These are phyloP conservation scores for Ogataea paradorogensis DNA, from an alignment of 805 yeast species.

Conservation along the genomic window DNA sequence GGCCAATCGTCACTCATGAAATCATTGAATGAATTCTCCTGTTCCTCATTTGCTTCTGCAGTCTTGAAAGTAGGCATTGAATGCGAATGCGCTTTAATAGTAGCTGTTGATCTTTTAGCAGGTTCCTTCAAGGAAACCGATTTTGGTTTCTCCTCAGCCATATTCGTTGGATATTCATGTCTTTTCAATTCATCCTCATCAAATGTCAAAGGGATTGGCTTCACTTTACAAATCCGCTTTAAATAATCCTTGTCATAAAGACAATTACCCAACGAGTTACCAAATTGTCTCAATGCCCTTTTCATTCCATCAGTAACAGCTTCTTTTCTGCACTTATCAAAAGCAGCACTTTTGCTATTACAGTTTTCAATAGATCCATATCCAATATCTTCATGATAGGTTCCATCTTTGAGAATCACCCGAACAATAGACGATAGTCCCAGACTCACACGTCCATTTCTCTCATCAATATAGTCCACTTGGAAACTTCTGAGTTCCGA, in stretches of 20 bases:
- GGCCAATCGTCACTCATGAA: slow-evolving; percentile 47
- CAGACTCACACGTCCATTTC: slow-evolving; percentile 54
- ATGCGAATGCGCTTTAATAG: slow-evolving; percentile 9
- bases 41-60: slow-evolving; percentile 5
- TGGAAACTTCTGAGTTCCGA: slow-evolving; percentile 64
- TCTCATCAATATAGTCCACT: slow-evolving; percentile 69
- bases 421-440: slow-evolving; percentile 73
- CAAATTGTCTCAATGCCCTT: slow-evolving; percentile 75
- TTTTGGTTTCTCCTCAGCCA: slow-evolving; percentile 6
- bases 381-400: slow-evolving; percentile 77
- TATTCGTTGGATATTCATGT: slow-evolving; percentile 19
- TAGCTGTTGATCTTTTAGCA: slow-evolving; percentile 3
- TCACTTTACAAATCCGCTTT: slow-evolving; percentile 45
- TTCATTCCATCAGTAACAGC: slow-evolving; percentile 85
- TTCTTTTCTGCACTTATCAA: slow-evolving; percentile 77
- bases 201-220: slow-evolving; percentile 30
- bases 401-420: slow-evolving; percentile 74
- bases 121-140: slow-evolving; percentile 11
- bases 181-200: slow-evolving; percentile 34
- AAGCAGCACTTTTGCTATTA: slow-evolving; percentile 66
- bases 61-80: slow-evolving; percentile 11
- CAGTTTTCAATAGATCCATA: slow-evolving; percentile 73
- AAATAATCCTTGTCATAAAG: slow-evolving; percentile 73
- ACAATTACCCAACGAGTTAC: slow-evolving; percentile 78
- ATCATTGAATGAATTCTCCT: slow-evolving; percentile 47